phyloP scores from a whole-genome alignment of 768 basidiomycete genomes.

The Fistulinella prunicolor region DNA sequence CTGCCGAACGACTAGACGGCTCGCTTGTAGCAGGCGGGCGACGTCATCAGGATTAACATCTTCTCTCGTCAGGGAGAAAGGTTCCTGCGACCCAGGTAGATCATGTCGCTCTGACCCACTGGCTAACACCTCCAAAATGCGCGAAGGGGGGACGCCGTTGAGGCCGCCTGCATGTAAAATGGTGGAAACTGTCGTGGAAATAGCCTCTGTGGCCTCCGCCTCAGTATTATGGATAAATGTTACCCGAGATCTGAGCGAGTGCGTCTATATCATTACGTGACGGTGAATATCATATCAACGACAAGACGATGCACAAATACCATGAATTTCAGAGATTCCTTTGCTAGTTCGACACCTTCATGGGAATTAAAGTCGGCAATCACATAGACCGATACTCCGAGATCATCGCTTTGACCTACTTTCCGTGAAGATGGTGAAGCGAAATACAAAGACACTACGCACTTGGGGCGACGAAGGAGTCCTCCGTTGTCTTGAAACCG shows the following conservation, averaged over 20 bases:
- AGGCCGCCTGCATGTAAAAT: conserved; percentile 44
- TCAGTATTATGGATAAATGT: conserved; percentile 76
- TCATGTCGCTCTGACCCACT: conserved; percentile 7
- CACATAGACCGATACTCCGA: conserved; percentile 55
- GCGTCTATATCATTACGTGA: conserved; percentile 33
- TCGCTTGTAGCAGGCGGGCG: conserved; percentile 40
- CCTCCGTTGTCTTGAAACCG: conserved; percentile 39
- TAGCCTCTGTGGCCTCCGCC: conserved; percentile 7
- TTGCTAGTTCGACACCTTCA: conserved; percentile 55
- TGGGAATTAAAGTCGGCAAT: conserved; percentile 75
- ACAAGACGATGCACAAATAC: conserved; percentile 38
- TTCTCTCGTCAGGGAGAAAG: conserved; percentile 31
- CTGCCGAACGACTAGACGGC: conserved; percentile 49
- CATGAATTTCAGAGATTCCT: conserved; percentile 61
- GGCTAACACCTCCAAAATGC: conserved; percentile 15
- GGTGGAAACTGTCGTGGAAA: conserved; percentile 49
- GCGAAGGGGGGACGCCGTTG: conserved; percentile 21
- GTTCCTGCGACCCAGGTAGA: conserved; percentile 34
- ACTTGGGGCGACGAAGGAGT: conserved; percentile 67
- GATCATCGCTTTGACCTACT: conserved; percentile 14
- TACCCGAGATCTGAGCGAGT: conserved; percentile 52
- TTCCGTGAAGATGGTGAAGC: conserved; percentile 4
- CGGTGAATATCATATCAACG: not conserved
- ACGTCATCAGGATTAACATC: conserved; percentile 28
- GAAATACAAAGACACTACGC: conserved; percentile 17